Conservation (phyloP, 2,329 filamentous ascomycete genomes). For the Hypoxylon sp. region DNA sequence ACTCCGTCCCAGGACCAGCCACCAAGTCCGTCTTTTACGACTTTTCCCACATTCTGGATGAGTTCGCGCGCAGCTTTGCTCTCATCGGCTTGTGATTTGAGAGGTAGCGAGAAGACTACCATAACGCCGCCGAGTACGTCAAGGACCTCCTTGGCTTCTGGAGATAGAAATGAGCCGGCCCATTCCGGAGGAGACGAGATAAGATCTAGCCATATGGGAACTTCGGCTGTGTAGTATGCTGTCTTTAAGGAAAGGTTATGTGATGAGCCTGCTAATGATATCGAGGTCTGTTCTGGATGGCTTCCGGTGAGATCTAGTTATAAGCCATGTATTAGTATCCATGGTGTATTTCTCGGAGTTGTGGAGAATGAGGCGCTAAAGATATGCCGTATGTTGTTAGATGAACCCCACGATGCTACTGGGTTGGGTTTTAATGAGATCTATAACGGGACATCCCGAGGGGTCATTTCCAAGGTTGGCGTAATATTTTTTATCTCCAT, state of each 20-base stretch:
- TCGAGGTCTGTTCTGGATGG: constrained; percentile 57
- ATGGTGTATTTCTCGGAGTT: not conserved
- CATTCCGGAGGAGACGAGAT: constrained; percentile 67
- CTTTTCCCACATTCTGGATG: constrained; percentile 67
- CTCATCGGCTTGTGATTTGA: constrained; percentile 44
- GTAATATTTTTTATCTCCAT: not conserved
- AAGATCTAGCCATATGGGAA: constrained; percentile 79
- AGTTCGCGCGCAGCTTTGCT: constrained; percentile 58
- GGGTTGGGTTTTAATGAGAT: constrained; percentile 4
- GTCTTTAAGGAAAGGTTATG: constrained; percentile 71
- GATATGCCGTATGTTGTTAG: constrained; percentile 1
- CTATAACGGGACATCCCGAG: constrained; percentile 6
- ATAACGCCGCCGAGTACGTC: constrained; percentile 73
- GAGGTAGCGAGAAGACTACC: constrained; percentile 65
- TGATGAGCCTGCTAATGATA: constrained; percentile 71
- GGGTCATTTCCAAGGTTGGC: not conserved
- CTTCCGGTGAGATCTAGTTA: constrained; percentile 68
- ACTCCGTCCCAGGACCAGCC: constrained; percentile 77
- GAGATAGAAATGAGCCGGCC: constrained; percentile 71
- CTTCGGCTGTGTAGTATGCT: constrained; percentile 71
- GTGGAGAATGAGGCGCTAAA: constrained; percentile 1
- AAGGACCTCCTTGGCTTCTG: constrained; percentile 75
- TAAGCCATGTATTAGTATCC: constrained; percentile 39
- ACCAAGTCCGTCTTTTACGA: constrained; percentile 70
- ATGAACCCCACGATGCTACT: not conserved